A percentile compares a stretch with the other conserved stretches of the same genome.
Conservation (phyloP, 106 monocot genomes). For the Triglochin maritima region DNA sequence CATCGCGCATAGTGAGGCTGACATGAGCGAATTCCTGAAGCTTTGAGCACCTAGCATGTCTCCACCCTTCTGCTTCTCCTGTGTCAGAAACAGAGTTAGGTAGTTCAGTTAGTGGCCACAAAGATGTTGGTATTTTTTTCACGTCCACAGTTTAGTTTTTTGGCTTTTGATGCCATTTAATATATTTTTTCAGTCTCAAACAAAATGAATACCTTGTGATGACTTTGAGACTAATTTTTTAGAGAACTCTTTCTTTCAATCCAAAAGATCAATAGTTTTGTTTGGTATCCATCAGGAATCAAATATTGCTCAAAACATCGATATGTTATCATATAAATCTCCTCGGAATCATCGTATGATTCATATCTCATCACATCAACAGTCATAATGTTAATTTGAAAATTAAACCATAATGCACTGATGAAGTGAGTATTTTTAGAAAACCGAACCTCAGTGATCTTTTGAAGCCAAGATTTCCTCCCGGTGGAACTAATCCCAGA, state of each 20-base stretch:
- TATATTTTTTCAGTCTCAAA: not conserved
- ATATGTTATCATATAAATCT: not conserved
- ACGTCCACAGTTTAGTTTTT: too few species aligned
- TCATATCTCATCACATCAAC: not conserved
- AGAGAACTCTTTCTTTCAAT: too few species aligned
- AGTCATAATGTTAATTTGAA: not conserved
- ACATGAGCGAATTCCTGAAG: constrained; percentile 34
- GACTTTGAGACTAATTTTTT: too few species aligned
- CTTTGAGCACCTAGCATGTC: constrained; percentile 44
- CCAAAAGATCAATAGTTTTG: too few species aligned
- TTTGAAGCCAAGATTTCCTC: constrained; percentile 25
- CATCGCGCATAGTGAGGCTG: constrained; percentile 34
- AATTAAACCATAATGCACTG: not conserved
- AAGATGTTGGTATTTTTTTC: too few species aligned
- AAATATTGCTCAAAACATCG: too few species aligned
- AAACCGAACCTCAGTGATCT: constrained; percentile 23
- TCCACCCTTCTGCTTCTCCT: constrained; percentile 33
- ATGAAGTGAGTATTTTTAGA: too few species aligned
- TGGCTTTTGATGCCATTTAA: too few species aligned
- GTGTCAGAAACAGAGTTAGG: not conserved
- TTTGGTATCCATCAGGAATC: too few species aligned
- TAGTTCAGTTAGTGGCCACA: too few species aligned
- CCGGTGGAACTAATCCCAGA: not conserved
- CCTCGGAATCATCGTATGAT: not conserved
- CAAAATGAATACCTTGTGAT: not conserved